Evolutionary conservation across 805 yeast genomes (phyloP).

Genomic region (Schizosaccharomyces japonicus): DNA sequence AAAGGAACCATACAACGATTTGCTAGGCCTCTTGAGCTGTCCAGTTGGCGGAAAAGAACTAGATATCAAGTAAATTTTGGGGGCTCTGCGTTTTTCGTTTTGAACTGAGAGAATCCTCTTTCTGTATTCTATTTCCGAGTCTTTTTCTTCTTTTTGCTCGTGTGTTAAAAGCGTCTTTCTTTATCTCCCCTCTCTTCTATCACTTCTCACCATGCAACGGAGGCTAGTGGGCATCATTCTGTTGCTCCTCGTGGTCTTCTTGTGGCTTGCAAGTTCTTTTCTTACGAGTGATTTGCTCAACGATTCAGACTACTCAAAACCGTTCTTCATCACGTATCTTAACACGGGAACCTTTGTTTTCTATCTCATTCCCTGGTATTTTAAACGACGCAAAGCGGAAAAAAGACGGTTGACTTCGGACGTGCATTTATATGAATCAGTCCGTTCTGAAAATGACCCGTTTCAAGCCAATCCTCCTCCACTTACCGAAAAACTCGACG

Average conservation of each 20-base stretch:
- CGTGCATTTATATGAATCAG: not conserved
- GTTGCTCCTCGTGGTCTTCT: slow-evolving; percentile 8
- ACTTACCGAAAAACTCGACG: slow-evolving; percentile 11
- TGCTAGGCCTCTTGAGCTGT: too few species aligned
- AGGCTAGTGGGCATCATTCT: slow-evolving; percentile 9
- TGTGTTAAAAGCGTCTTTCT: too few species aligned
- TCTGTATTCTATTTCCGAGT: too few species aligned
- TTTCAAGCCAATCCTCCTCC: not conserved
- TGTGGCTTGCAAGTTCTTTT: slow-evolving; percentile 76
- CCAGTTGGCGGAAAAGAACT: too few species aligned
- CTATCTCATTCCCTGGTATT: slow-evolving; percentile 27
- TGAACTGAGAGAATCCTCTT: too few species aligned
- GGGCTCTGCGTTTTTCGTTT: too few species aligned
- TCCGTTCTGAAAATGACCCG: not conserved
- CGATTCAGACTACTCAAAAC: slow-evolving; percentile 50
- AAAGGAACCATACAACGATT: too few species aligned
- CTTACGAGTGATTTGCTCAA: slow-evolving; percentile 39
- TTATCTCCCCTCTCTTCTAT: too few species aligned
- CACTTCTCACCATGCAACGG: too few species aligned
- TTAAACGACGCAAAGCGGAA: not conserved
- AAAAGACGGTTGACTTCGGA: not conserved
- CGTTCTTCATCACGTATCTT: slow-evolving; percentile 75
- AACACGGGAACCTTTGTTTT: slow-evolving; percentile 68
- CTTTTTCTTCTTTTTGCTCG: too few species aligned
- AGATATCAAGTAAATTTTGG: too few species aligned